A percentile compares a stretch with the other conserved stretches of the same genome.
Evolutionary conservation across 169 alveolate species (phyloP).

Genomic region (Cryptosporidium andersoni): DNA sequence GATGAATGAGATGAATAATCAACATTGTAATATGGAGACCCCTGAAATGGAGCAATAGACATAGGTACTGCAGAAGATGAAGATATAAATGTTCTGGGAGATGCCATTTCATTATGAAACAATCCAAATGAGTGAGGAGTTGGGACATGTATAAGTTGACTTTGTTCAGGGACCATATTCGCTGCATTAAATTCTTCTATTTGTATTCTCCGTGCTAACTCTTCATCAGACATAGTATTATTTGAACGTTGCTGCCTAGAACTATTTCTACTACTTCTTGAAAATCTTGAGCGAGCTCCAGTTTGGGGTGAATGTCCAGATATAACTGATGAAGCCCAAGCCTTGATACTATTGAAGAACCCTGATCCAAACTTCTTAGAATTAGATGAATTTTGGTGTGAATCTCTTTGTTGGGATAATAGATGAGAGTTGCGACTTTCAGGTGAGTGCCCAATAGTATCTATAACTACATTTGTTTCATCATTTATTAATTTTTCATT

Average conservation of each 20-base stretch:
- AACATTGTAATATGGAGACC: constrained; percentile 29
- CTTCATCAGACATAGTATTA: constrained; percentile 27
- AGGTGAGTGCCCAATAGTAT: too few relatives aligned
- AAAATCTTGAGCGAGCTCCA: background rate
- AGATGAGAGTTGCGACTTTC: background rate
- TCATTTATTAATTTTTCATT: background rate
- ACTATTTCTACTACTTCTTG: background rate
- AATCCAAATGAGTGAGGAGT: background rate
- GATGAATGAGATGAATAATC: background rate
- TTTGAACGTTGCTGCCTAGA: background rate
- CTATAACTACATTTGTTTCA: background rate
- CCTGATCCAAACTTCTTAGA: constrained; percentile 7
- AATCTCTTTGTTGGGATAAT: background rate
- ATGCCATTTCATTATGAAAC: constrained; percentile 1
- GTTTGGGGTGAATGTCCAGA: background rate
- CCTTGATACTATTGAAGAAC: constrained; percentile 5
- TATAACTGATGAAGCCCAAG: constrained; percentile 26
- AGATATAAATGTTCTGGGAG: background rate
- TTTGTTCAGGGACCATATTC: background rate
- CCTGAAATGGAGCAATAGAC: constrained; percentile 33
- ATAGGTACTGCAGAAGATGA: background rate
- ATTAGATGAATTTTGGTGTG: background rate
- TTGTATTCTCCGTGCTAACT: constrained; percentile 65
- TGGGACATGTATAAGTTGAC: background rate
- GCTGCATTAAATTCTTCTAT: constrained; percentile 25